Evolutionary conservation across 495 filamentous ascomycete species (phyloP).

Genomic region (Tuber melanosporum): DNA sequence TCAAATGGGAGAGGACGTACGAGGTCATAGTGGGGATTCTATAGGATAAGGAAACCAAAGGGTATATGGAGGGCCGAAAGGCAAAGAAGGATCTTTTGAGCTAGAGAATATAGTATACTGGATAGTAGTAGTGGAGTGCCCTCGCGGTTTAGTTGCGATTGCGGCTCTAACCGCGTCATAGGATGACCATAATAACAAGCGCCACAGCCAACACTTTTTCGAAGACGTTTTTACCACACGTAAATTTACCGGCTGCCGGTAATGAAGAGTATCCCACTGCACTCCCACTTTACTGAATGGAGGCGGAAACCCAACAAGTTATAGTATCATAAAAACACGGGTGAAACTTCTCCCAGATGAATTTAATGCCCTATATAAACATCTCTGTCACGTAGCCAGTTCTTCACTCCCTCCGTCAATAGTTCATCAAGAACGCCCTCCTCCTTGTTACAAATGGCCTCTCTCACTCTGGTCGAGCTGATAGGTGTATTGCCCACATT

Average conservation of each 20-base stretch:
- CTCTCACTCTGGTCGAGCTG: constrained; percentile 74
- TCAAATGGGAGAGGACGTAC: constrained; percentile 27
- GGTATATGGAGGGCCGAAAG: background rate
- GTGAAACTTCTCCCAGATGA: constrained; percentile 18
- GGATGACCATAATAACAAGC: background rate
- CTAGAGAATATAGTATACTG: background rate
- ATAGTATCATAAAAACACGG: background rate
- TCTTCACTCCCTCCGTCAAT: constrained; percentile 57
- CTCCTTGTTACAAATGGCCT: constrained; percentile 53
- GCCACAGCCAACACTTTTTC: background rate
- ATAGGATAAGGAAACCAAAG: background rate
- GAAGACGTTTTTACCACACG: background rate
- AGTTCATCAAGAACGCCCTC: constrained; percentile 54
- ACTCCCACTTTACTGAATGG: no score
- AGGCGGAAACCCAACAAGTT: background rate
- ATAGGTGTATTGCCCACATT: constrained; percentile 50
- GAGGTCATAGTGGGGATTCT: constrained; percentile 36
- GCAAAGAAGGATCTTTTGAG: background rate
- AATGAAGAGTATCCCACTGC: no score
- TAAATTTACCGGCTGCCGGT: no score
- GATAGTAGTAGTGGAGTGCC: background rate
- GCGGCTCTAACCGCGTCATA: constrained; percentile 2
- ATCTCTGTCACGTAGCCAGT: constrained; percentile 52
- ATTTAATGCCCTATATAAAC: constrained; percentile 46
- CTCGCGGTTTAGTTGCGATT: background rate